Evolutionary conservation across 257 asterid species (phyloP).

Genomic region (Przewalskia tangutica): DNA sequence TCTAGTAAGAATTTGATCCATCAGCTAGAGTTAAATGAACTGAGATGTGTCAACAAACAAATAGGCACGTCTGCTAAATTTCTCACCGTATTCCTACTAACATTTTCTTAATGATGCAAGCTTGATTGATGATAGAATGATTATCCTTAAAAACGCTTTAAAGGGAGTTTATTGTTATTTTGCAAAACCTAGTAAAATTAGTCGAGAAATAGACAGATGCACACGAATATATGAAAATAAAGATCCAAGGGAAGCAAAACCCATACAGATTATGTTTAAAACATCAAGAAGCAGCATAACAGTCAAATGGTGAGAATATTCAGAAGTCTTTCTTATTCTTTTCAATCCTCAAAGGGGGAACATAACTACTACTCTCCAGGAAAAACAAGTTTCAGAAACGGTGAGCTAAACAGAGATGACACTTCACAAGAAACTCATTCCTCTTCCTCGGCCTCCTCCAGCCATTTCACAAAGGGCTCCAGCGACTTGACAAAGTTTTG

Average conservation of each 20-base stretch:
- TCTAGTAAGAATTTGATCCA: too few species aligned
- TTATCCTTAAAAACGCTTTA: neutral
- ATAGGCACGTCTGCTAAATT: neutral
- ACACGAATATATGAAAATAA: neutral
- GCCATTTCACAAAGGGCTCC: slow-evolving; percentile 95
- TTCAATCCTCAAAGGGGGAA: neutral
- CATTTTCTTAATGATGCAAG: neutral
- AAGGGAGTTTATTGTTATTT: neutral
- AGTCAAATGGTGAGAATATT: slow-evolving; percentile 1
- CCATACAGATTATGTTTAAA: neutral
- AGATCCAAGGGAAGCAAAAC: neutral
- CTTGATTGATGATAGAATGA: neutral
- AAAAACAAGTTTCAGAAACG: neutral
- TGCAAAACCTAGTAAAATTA: neutral
- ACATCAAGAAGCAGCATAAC: neutral
- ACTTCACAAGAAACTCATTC: slow-evolving; percentile 15
- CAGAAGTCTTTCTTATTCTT: neutral
- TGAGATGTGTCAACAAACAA: neutral
- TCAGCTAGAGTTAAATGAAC: neutral
- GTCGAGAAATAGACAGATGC: neutral
- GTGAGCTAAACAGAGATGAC: neutral
- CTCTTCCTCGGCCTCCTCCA: slow-evolving; percentile 99
- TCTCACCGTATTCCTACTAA: neutral
- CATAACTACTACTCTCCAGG: neutral
- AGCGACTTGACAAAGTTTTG: slow-evolving; percentile 83